phyloP scores from a whole-genome alignment of 805 yeast genomes.

The Candida coleopterorum region DNA sequence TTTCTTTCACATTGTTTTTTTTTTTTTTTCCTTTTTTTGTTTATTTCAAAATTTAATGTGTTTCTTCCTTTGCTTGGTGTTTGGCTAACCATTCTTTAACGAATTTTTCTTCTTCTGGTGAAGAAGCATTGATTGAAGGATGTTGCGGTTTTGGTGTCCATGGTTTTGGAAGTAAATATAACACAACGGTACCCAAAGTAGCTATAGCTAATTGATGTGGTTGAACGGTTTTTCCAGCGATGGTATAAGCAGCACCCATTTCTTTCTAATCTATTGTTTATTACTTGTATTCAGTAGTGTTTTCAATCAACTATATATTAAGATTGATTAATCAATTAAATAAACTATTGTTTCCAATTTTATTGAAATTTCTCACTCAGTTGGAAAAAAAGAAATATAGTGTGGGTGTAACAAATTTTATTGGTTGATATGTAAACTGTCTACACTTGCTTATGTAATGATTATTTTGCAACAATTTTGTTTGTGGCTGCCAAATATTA shows the following conservation, averaged over 20 bases:
- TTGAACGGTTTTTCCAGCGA: conserved; percentile 79
- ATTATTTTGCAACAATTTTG: conserved; percentile 1
- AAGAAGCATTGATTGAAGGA: conserved; percentile 69
- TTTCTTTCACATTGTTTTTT: neutral
- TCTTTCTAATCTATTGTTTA: no score
- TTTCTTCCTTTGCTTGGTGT: conserved; percentile 34
- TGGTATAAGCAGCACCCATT: conserved; percentile 83
- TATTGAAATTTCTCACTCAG: no score
- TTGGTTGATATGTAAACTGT: neutral
- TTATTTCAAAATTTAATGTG: conserved; percentile 23
- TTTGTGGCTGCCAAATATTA: conserved; percentile 4
- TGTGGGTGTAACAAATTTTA: conserved; percentile 1
- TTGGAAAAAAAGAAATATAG: neutral
- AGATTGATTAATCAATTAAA: no score
- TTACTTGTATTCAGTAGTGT: no score
- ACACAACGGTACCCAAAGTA: conserved; percentile 67
- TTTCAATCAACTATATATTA: no score
- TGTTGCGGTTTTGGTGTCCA: conserved; percentile 54
- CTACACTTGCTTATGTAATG: conserved; percentile 2
- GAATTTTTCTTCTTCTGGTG: conserved; percentile 88
- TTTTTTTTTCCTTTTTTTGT: no score
- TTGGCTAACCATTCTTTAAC: conserved; percentile 63
- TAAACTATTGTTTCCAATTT: no score
- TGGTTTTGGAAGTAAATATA: conserved; percentile 68
- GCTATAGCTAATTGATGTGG: conserved; percentile 81